Percentiles rank a stretch among this genome's conserved stretches.
phyloP scores from a whole-genome alignment of 2,329 filamentous ascomycete species.

The Colletotrichum tropicicola region DNA sequence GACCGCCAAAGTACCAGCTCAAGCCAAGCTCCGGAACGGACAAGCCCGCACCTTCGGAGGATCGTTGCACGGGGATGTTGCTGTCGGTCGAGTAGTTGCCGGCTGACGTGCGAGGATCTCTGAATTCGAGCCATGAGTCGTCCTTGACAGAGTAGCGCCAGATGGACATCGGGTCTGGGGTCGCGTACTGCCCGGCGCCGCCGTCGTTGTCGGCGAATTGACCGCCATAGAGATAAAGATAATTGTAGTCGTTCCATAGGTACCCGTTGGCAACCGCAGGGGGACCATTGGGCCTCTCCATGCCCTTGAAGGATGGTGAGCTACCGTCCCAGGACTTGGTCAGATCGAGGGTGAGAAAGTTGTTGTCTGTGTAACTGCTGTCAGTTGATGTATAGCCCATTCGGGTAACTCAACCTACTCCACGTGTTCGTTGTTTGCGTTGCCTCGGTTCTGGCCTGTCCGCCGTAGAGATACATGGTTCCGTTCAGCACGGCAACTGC shows the following conservation, averaged over 20 bases:
- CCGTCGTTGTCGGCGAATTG: conserved; percentile 69
- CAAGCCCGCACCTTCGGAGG: conserved; percentile 78
- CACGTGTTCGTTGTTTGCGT: conserved; percentile 72
- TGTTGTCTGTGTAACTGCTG: conserved; percentile 61
- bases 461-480: conserved; percentile 80
- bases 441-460: conserved; percentile 65
- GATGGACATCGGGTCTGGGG: conserved; percentile 67
- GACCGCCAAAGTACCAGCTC: conserved; percentile 83
- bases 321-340: conserved; percentile 76
- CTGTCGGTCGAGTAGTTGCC: conserved; percentile 69
- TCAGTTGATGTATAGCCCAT: background rate
- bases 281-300: conserved; percentile 73
- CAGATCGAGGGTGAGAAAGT: conserved; percentile 77
- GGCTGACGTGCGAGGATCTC: conserved; percentile 66
- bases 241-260: conserved; percentile 77
- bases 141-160: conserved; percentile 76
- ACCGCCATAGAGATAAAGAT: conserved; percentile 78
- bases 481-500: conserved; percentile 75
- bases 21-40: conserved; percentile 75
- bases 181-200: conserved; percentile 49
- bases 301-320: conserved; percentile 68
- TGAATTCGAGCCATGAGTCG: conserved; percentile 69
- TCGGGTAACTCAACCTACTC: conserved; percentile 59
- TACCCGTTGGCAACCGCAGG: conserved; percentile 78
- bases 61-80: conserved; percentile 68